A percentile compares a stretch with the other conserved stretches of the same genome.
These are phyloP conservation scores for Rhizoctonia solani DNA, from an alignment of 1,284 basidiomycete species.

Conservation along the genomic window DNA sequence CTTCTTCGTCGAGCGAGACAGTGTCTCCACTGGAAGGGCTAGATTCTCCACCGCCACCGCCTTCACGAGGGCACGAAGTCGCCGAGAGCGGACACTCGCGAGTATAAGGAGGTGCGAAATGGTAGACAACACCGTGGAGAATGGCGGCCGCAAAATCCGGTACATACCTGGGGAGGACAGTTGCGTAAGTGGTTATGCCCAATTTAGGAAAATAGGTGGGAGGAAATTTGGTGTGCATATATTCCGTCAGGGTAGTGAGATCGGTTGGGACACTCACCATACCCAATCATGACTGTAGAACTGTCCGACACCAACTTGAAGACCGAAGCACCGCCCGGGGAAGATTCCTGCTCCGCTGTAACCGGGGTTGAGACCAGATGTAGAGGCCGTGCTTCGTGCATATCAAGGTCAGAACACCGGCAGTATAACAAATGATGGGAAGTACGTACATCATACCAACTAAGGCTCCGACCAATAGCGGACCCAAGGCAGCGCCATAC, in stretches of 20 bases:
- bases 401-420: background rate
- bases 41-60: background rate
- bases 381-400: conserved; percentile 25
- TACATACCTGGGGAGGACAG: conserved; percentile 28
- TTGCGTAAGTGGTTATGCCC: background rate
- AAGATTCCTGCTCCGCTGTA: conserved; percentile 38
- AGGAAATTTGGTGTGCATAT: conserved; percentile 5
- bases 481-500: conserved; percentile 36
- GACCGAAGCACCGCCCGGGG: conserved; percentile 37
- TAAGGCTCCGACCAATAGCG: conserved; percentile 33
- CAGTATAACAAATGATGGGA: background rate
- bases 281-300: conserved; percentile 37
- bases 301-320: conserved; percentile 35
- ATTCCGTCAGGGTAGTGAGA: background rate
- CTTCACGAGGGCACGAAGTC: conserved; percentile 18
- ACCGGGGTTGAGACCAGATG: conserved; percentile 37
- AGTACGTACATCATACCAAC: conserved; percentile 37
- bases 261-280: conserved; percentile 24
- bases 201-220: background rate
- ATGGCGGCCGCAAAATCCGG: conserved; percentile 36
- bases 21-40: conserved; percentile 1
- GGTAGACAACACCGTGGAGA: conserved; percentile 32
- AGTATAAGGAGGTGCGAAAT: conserved; percentile 36
- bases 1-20: conserved; percentile 25
- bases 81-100: conserved; percentile 31